These are phyloP conservation scores for Corylus avellana DNA, from an alignment of 306 rosid species.

Conservation along the genomic window DNA sequence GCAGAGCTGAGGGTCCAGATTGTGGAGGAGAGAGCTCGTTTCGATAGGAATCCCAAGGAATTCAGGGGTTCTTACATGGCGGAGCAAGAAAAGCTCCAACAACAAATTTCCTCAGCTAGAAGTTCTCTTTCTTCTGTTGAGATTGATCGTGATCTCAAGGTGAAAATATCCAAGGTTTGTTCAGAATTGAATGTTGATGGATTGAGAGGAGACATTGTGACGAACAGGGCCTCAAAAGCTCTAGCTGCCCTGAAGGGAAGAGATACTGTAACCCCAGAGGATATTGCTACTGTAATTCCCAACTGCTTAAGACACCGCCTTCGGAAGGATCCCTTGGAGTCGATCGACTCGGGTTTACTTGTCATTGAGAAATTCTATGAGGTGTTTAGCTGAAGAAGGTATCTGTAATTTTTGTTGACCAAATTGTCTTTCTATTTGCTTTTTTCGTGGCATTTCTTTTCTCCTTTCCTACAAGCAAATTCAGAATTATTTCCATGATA, in stretches of 20 bases:
- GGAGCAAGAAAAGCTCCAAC: conserved; percentile 75
- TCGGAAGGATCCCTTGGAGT: conserved; percentile 92
- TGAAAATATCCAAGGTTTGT: conserved; percentile 85
- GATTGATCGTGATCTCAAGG: conserved; percentile 76
- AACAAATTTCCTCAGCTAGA: conserved; percentile 73
- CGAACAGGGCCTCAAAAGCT: conserved; percentile 91
- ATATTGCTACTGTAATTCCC: conserved; percentile 90
- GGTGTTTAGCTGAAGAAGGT: conserved; percentile 62
- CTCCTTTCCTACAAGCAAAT: conserved; percentile 29
- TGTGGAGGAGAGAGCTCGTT: conserved; percentile 86
- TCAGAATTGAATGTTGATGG: conserved; percentile 92
- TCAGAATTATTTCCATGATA: conserved; percentile 25
- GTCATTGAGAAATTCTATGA: conserved; percentile 86
- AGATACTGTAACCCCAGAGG: conserved; percentile 69
- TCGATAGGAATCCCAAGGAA: conserved; percentile 74
- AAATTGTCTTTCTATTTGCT: conserved; percentile 24
- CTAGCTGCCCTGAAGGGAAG: conserved; percentile 86
- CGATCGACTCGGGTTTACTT: conserved; percentile 92
- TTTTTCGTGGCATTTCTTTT: conserved; percentile 25
- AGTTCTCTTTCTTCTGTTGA: conserved; percentile 62
- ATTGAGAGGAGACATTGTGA: conserved; percentile 91
- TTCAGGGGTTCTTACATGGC: conserved; percentile 62
- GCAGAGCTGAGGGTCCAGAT: conserved; percentile 95
- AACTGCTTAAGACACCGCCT: conserved; percentile 96
- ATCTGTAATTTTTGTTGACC: conserved; percentile 28